phyloP scores from a whole-genome alignment of 345 rosid species.

The Barbarea vulgaris region DNA sequence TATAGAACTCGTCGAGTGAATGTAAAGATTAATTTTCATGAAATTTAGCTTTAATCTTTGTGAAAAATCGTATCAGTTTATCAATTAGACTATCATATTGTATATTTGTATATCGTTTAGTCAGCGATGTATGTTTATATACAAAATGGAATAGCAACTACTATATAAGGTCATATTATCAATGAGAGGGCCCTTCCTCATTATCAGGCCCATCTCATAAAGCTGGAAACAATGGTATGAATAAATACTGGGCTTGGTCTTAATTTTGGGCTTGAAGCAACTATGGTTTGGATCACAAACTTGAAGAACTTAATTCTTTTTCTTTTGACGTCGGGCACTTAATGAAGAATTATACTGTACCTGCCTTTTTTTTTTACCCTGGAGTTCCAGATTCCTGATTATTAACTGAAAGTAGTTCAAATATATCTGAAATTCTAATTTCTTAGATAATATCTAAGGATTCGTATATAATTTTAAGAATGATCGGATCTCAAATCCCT shows the following conservation, averaged over 20 bases:
- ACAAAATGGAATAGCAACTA: background rate
- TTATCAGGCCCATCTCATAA: slow-evolving; percentile 12
- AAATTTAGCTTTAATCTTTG: background rate
- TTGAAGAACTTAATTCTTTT: background rate
- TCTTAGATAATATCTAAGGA: background rate
- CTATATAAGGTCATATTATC: background rate
- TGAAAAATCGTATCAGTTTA: background rate
- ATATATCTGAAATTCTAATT: background rate
- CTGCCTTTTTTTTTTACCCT: background rate
- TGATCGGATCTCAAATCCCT: background rate
- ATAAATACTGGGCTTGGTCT: background rate
- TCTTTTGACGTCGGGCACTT: background rate
- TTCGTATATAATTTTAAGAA: background rate
- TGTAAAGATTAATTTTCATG: background rate
- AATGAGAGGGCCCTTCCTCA: too few relatives aligned
- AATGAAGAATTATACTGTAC: background rate
- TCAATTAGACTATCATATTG: background rate
- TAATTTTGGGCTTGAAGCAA: slow-evolving; percentile 7
- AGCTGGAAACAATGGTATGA: background rate
- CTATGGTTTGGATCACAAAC: background rate
- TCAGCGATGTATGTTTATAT: background rate
- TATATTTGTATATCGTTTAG: background rate
- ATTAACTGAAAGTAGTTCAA: background rate
- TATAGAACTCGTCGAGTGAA: background rate
- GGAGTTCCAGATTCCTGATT: background rate